Evolutionary conservation across 1,284 basidiomycete species (phyloP), one percentile per base, ranked within the genome.

Genomic region (Ceraceosorus bombacis): DNA sequence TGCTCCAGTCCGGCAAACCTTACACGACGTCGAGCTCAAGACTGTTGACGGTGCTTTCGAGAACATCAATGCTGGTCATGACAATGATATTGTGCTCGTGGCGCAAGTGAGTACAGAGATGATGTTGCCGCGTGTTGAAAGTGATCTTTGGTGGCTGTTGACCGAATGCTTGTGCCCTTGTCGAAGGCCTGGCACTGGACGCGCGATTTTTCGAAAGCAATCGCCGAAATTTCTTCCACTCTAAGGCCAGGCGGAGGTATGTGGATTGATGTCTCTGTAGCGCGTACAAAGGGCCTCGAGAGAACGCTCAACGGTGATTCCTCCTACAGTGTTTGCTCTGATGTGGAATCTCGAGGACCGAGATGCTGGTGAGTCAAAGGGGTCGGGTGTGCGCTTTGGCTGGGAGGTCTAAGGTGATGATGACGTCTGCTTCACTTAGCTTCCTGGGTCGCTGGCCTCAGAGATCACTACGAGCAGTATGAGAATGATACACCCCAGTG

Each of bases 271-370:
- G 27, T 27, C 27, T 27, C 3, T 27, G 27, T 27, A 3, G 27
- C 27, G 27, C 27, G 27, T 27, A 27, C 27, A 1, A 27, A 27
- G 27, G 43, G 10, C 43, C 15, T 10, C 43, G 43, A 10, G 43
- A 46, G 43, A 4, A 46, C 15, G 43, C 43, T 15, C 43, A 46
- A 46, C 15, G 43, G 10, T 46, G 43, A 46, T 15, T 10, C 43
- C 2, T 27, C 10, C 43, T 46, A 46, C 43, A 46, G 43, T 46
- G 43, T 61, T 76, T 9, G 72, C 72, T 12, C 62, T 76, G 38
- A 56, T 74, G 40, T 76, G 73, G 73, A 76, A 76, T 58, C 53
- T 76, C 38, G 73, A 76, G 57, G 70, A 74, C 59, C 57, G 70
- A 37, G 68, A 73, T 5, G 69, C 68, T 0, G 62, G 62, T 64